Evolutionary conservation across 345 rosid species (phyloP), one percentile per base, ranked within the genome.

Genomic region (Orychophragmus violaceus): DNA sequence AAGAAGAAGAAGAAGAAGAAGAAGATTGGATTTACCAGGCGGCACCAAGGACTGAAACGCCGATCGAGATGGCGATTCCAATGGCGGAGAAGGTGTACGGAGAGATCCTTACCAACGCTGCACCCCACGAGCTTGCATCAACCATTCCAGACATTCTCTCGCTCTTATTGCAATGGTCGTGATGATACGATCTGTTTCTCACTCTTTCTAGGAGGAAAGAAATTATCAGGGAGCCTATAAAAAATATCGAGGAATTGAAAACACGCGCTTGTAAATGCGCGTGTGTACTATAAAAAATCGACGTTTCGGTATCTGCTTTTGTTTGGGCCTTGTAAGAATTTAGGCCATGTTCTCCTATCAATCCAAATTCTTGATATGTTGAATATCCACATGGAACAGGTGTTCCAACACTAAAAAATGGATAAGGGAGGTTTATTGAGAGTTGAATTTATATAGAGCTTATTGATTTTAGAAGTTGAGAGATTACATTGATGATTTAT

Each of bases 41-140:
- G 59, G 99, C 97, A 68, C 97, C 99, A 77, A 94, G 99, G 73
- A 94, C 97, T 11, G 97, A 94, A 44, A 94, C 93, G 70, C 99
- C 99, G 76, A 94, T 94, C 45, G 99, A 66, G 57, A 94, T 53
- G 69, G 95, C 97, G 81, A 94, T 94, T 32, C 99, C 99, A 75
- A 94, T 11, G 52, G 99, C 99, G 13, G 97, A 81, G 84, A 81
- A 94, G 50, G 96, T 94, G 63, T 94, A 94, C 1, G 99, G 99
- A 3, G 99, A 94, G 70, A 94, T 84, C 49, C 52, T 79, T n/a
- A 90, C 84, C 64, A 94, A 69, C 23, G 99, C 96, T 25, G 73
- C 80, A 0, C 83, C 63, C 99, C 96, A 90, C 11, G 97, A 84
- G 84, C 93, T 77, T 51, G 96, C 49, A 71, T 79, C 78, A 17